Conservation (phyloP, 192 early-diverging fungal species). For the Mortierella alpina region DNA sequence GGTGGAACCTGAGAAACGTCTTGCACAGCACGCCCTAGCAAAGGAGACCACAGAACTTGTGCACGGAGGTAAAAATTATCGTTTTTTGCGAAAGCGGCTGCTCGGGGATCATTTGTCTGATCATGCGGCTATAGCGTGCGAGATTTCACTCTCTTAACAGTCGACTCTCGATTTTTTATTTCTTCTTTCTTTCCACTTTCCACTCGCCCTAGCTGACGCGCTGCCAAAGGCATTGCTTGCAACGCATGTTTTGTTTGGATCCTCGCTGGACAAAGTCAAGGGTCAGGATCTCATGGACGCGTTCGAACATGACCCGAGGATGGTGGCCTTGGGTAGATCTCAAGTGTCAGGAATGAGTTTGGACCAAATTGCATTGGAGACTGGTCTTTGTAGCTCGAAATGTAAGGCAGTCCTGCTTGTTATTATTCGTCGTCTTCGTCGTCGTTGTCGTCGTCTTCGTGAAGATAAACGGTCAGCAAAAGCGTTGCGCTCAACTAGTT, state of each 20-base stretch:
- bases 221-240: constrained; percentile 76
- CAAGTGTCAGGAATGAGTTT: constrained; percentile 63
- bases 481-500: neutral
- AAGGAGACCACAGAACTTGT: constrained; percentile 90
- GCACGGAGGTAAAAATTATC: constrained; percentile 74
- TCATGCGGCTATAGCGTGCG: too few relatives aligned
- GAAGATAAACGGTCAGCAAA: neutral
- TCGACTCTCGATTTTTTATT: neutral
- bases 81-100: neutral
- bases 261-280: constrained; percentile 54
- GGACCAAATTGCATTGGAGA: constrained; percentile 67
- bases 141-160: neutral
- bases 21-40: constrained; percentile 83
- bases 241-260: constrained; percentile 81
- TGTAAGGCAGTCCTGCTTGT: constrained; percentile 52
- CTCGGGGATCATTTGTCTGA: too few relatives aligned
- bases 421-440: neutral
- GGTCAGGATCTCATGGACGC: constrained; percentile 74
- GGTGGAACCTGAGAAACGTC: constrained; percentile 71
- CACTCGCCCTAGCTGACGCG: constrained; percentile 53
- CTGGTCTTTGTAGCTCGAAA: constrained; percentile 76
- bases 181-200: constrained; percentile 8
- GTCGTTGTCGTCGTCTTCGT: neutral
- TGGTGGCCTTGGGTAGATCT: constrained; percentile 58
- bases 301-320: constrained; percentile 71